These are phyloP conservation scores for Claviceps maximensis DNA, from an alignment of 2,329 filamentous ascomycete species.

Conservation along the genomic window DNA sequence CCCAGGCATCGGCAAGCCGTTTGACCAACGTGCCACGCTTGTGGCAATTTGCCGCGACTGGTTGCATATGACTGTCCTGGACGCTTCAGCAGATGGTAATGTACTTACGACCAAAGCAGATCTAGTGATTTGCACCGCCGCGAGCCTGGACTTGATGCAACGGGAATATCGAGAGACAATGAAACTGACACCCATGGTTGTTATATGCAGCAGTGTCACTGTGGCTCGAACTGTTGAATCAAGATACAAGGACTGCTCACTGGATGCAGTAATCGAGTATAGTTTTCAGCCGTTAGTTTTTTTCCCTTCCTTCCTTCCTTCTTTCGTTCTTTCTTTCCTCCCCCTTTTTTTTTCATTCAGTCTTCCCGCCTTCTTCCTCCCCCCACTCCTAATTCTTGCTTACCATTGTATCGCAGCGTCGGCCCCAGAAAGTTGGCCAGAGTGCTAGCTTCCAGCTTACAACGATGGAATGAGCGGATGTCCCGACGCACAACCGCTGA, in stretches of 20 bases:
- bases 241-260: constrained; percentile 1
- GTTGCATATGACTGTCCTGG: constrained; percentile 18
- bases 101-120: constrained; percentile 11
- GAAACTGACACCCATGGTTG: constrained; percentile 13
- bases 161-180: not conserved
- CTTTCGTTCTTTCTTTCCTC: not conserved
- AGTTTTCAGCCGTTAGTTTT: constrained; percentile 24
- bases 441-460: not conserved
- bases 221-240: constrained; percentile 10
- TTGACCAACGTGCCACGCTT: constrained; percentile 4
- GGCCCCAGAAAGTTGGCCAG: constrained; percentile 22
- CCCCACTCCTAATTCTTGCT: not conserved
- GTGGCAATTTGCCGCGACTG: constrained; percentile 19
- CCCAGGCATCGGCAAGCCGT: not conserved
- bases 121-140: constrained; percentile 12
- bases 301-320: not conserved
- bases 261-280: constrained; percentile 17
- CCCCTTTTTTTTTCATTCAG: not conserved
- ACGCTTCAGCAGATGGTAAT: constrained; percentile 2
- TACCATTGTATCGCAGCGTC: constrained; percentile 10
- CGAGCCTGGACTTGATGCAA: not conserved
- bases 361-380: not conserved
- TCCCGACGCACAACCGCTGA: not conserved
- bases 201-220: constrained; percentile 20
- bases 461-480: not conserved